Base-by-base conservation (phyloP, 2,329 filamentous ascomycete genomes). In the Fusarium scirpi region DNA sequence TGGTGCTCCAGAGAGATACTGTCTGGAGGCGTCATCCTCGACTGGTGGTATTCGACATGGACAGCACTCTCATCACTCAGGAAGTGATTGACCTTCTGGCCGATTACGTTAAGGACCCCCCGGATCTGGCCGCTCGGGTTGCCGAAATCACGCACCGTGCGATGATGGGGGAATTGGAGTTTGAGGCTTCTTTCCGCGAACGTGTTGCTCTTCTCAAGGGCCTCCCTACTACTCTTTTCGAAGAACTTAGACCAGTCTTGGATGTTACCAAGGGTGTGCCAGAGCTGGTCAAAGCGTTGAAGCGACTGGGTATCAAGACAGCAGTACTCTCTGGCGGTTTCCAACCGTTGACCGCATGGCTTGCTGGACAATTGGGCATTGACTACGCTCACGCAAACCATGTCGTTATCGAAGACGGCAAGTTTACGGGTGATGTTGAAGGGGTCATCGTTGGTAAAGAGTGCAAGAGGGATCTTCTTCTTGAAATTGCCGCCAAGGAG, bases 1-100 rank as follows among this genome's bases (percentile, higher is more conserved):
- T 95, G 16, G 88, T 92, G 22, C 85, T 97, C 67, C 93, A 97
- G 80, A 81, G 81, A 43, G 92, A 95, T 77, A 87, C 84, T 30
- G 85, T 95, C 32, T 94, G 91, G 84, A 86, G 94, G 62, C 87
- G 91, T 29, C 89, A 97, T 80, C 94, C 94, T 71, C 89, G 95
- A 11, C 85, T 98, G 13, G 94, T 95, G 6, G 93, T 98, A 32
- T 99, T 99, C 77, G 96, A 99, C 80, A 99, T 99, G 96, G 96
- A 99, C 83, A 96, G 92, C 80, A 99, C 96, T 0, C 87, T 99
- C 65, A 98, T 99, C 78, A 92, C 95, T 57, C 94, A 99, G 80
- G 96, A 99, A 83, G 94, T 98, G 65, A 98, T 99, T 78, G 96
- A 99, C 80, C 90, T 98, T 76, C 91, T 99, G 60, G 96, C 96